Percentiles rank a stretch among this genome's conserved stretches.
Conservation (phyloP, 495 filamentous ascomycete genomes). For the Hyaloscypha bicolor region DNA sequence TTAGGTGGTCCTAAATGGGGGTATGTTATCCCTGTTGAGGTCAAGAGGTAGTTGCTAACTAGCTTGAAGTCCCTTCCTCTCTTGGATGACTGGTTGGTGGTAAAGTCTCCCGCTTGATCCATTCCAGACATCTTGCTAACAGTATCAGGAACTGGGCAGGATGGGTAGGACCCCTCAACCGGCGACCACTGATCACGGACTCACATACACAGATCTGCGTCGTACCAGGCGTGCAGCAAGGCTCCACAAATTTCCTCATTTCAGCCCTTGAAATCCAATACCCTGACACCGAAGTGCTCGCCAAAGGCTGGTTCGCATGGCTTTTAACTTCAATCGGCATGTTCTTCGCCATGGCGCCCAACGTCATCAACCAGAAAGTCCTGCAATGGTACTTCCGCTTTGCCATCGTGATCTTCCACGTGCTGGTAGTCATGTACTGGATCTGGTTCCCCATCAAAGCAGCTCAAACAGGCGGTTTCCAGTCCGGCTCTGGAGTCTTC, state of each 20-base stretch:
- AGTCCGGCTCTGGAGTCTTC: slow-evolving; percentile 30
- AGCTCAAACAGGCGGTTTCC: slow-evolving; percentile 26
- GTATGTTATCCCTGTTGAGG: slow-evolving; percentile 11
- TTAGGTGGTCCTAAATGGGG: slow-evolving; percentile 38
- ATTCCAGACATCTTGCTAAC: not conserved
- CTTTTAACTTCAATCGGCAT: slow-evolving; percentile 36
- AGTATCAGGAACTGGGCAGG: slow-evolving; percentile 33
- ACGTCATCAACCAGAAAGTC: slow-evolving; percentile 34
- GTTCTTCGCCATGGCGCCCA: slow-evolving; percentile 37
- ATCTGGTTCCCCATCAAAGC: slow-evolving; percentile 35
- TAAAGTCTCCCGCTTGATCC: not conserved
- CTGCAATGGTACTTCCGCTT: slow-evolving; percentile 34
- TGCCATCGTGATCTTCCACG: slow-evolving; percentile 32
- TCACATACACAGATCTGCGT: slow-evolving; percentile 22
- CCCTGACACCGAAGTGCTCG: slow-evolving; percentile 33
- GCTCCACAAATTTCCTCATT: slow-evolving; percentile 39
- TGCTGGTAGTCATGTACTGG: slow-evolving; percentile 32
- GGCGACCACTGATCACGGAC: not conserved
- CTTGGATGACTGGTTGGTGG: slow-evolving; percentile 41
- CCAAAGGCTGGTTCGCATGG: slow-evolving; percentile 39
- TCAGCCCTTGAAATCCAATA: slow-evolving; percentile 38
- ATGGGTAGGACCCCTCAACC: slow-evolving; percentile 25
- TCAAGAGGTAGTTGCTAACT: slow-evolving; percentile 5
- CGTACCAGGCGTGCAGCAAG: slow-evolving; percentile 36
- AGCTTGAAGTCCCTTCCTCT: slow-evolving; percentile 32